These are phyloP conservation scores for Actinomucor elegans DNA, from an alignment of 371 early-diverging fungal species.

Conservation along the genomic window DNA sequence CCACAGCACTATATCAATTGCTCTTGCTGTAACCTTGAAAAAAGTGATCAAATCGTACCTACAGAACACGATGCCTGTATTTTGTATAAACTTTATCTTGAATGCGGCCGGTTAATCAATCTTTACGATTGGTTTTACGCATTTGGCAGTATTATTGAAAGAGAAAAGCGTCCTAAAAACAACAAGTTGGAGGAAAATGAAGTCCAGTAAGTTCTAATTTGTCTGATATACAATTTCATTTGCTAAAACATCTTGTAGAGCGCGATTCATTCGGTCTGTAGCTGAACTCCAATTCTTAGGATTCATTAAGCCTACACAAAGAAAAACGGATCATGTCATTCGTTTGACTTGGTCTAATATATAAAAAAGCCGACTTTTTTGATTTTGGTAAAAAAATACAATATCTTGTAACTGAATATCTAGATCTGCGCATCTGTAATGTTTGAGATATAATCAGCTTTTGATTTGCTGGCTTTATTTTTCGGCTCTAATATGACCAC, in stretches of 20 bases:
- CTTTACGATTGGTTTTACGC: slow-evolving; percentile 89
- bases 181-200: slow-evolving; percentile 40
- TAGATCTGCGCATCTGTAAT: too few species aligned
- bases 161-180: slow-evolving; percentile 32
- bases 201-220: slow-evolving; percentile 48
- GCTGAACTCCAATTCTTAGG: slow-evolving; percentile 88
- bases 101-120: slow-evolving; percentile 92
- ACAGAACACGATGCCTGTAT: slow-evolving; percentile 84
- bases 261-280: slow-evolving; percentile 83
- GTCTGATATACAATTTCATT: background rate
- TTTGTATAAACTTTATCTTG: slow-evolving; percentile 84
- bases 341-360: slow-evolving; percentile 83
- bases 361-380: too few species aligned
- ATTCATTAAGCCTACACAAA: slow-evolving; percentile 82
- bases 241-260: slow-evolving; percentile 51
- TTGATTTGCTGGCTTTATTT: too few species aligned
- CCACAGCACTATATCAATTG: slow-evolving; percentile 77
- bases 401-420: too few species aligned
- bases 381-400: too few species aligned
- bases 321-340: slow-evolving; percentile 92
- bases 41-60: slow-evolving; percentile 46
- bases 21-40: slow-evolving; percentile 58
- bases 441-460: too few species aligned
- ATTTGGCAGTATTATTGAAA: slow-evolving; percentile 69
- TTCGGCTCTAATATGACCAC: too few species aligned